phyloP scores from a whole-genome alignment of 306 rosid species.

The Castanospermum australe region DNA sequence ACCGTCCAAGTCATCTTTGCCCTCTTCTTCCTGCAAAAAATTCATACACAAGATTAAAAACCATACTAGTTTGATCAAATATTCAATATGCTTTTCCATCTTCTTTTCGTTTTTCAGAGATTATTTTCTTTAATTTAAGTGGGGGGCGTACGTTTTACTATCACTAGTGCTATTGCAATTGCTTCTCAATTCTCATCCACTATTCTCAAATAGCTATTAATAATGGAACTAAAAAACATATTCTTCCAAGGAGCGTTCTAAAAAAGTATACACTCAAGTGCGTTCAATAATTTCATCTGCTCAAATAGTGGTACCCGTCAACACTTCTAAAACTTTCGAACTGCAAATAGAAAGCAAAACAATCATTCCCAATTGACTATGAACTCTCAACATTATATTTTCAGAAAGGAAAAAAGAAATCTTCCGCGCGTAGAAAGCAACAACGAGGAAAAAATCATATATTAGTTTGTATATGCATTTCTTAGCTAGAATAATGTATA shows the following conservation, averaged over 20 bases:
- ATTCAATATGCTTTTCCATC: no score
- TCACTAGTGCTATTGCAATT: not conserved
- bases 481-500: not conserved
- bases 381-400: not conserved
- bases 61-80: not conserved
- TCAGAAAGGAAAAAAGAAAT: not conserved
- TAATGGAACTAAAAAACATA: not conserved
- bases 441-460: not conserved
- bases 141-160: not conserved
- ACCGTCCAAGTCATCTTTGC: slow-evolving; percentile 56
- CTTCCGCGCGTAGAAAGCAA: no score
- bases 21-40: slow-evolving; percentile 58
- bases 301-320: not conserved
- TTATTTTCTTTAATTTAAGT: not conserved
- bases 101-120: not conserved
- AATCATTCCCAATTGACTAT: not conserved
- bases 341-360: not conserved
- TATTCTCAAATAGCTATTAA: not conserved
- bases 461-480: not conserved
- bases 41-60: not conserved
- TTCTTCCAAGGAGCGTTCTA: not conserved
- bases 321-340: not conserved
- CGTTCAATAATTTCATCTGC: not conserved
- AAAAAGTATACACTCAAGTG: not conserved
- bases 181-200: slow-evolving; percentile 21